Conservation (phyloP, 2,329 filamentous ascomycete genomes). For the Trichoderma hamatum region DNA sequence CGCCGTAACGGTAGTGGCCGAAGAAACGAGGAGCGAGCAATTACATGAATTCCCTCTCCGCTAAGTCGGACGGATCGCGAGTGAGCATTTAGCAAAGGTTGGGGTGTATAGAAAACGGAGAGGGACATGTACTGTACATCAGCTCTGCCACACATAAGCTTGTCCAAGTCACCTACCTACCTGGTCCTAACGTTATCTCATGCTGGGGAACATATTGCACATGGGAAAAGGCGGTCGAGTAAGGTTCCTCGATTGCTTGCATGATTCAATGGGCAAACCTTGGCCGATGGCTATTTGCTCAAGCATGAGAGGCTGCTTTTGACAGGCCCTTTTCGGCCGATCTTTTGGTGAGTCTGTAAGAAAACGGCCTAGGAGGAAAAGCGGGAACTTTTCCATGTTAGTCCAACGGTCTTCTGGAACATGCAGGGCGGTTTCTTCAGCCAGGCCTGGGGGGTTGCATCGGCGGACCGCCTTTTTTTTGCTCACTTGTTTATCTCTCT, state of each 20-base stretch:
- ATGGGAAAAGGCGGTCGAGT: neutral
- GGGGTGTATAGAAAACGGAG: neutral
- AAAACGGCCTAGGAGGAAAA: neutral
- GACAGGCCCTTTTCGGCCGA: conserved; percentile 2
- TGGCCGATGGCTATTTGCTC: conserved; percentile 4
- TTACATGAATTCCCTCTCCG: neutral
- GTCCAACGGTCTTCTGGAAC: conserved; percentile 17
- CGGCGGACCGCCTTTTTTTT: conserved; percentile 10
- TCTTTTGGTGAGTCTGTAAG: neutral
- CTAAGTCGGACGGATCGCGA: conserved; percentile 1
- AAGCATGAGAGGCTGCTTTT: neutral
- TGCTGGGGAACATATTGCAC: neutral
- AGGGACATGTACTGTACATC: neutral
- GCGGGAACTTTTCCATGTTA: conserved; percentile 3
- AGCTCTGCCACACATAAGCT: neutral
- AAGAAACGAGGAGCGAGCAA: neutral
- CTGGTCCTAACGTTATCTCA: neutral
- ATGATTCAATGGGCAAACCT: neutral
- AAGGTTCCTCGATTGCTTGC: neutral
- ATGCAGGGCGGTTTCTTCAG: conserved; percentile 25
- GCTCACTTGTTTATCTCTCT: neutral
- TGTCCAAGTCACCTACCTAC: neutral
- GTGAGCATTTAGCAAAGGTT: conserved; percentile 17
- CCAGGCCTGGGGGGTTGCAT: conserved; percentile 14
- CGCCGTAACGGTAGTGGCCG: neutral